Evolutionary conservation across 75 land plant genomes (phyloP).

Genomic region (Chamaecyparis obtusa): DNA sequence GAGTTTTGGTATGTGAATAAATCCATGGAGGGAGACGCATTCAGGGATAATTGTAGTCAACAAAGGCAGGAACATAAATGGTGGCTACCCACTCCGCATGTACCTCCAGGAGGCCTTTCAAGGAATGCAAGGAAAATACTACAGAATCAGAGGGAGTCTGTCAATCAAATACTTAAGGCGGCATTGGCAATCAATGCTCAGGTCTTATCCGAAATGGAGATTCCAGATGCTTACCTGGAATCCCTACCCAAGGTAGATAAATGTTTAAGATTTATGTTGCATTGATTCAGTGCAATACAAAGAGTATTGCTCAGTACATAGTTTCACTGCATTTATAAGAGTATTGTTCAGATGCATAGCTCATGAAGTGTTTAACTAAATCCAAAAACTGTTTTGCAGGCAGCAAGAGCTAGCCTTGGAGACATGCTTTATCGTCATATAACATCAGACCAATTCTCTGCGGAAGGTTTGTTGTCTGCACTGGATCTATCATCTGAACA

Average conservation of each 20-base stretch:
- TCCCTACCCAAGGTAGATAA: conserved; percentile 80
- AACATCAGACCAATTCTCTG: conserved; percentile 63
- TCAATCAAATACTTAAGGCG: conserved; percentile 86
- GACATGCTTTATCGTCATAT: conserved; percentile 64
- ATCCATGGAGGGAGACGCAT: conserved; percentile 34
- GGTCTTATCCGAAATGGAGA: conserved; percentile 81
- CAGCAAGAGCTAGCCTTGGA: conserved; percentile 79
- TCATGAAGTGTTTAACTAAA: not conserved
- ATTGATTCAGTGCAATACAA: not conserved
- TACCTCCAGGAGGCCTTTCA: conserved; percentile 73
- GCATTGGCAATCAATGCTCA: conserved; percentile 90
- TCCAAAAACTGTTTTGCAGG: conserved; percentile 31
- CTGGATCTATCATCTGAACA: conserved; percentile 81
- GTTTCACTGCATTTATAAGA: not conserved
- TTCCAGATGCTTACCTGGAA: conserved; percentile 82
- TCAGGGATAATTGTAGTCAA: conserved; percentile 19
- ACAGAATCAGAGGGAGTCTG: conserved; percentile 69
- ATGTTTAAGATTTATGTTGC: not conserved
- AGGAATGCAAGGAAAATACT: conserved; percentile 57
- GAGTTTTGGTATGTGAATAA: conserved; percentile 84
- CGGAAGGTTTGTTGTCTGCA: conserved; percentile 49
- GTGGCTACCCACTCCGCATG: conserved; percentile 85
- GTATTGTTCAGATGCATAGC: not conserved
- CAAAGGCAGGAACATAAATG: conserved; percentile 77
- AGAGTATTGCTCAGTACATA: not conserved